phyloP scores from a whole-genome alignment of 352 stramenopile genomes.

The Phytophthora agathidicida region DNA sequence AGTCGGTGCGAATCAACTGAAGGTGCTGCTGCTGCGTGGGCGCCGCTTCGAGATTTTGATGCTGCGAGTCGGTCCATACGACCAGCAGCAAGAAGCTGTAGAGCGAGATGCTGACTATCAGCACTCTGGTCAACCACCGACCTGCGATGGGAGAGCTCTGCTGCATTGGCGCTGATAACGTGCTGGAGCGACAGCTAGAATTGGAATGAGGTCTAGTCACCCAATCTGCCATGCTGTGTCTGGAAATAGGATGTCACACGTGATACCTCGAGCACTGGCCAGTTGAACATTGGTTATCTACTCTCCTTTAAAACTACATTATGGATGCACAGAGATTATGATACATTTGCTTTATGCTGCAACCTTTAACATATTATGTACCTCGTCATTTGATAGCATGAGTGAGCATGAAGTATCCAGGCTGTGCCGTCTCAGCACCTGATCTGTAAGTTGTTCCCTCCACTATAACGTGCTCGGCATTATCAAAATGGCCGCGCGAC shows the following conservation, averaged over 20 bases:
- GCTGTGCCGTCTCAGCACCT: not conserved
- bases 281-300: no score
- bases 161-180: conserved; percentile 13
- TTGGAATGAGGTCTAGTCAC: conserved; percentile 19
- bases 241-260: conserved; percentile 11
- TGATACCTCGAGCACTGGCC: conserved; percentile 13
- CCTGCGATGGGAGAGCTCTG: conserved; percentile 14
- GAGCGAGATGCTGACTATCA: conserved; percentile 19
- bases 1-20: conserved; percentile 11
- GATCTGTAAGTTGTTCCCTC: not conserved
- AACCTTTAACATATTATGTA: no score
- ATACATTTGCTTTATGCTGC: no score
- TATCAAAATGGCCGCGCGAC: not conserved
- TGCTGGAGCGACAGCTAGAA: conserved; percentile 10
- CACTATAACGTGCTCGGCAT: not conserved
- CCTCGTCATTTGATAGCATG: no score
- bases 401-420: no score
- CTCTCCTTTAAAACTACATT: no score
- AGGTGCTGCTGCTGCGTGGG: conserved; percentile 1
- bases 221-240: no score
- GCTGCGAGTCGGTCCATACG: conserved; percentile 6
- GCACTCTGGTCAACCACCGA: conserved; percentile 18
- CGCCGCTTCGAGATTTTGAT: not conserved
- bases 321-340: no score
- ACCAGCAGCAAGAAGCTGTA: conserved; percentile 16